Evolutionary conservation across 2,329 filamentous ascomycete species (phyloP), one percentile per base, ranked within the genome.

Genomic region (Diaporthe amygdali): DNA sequence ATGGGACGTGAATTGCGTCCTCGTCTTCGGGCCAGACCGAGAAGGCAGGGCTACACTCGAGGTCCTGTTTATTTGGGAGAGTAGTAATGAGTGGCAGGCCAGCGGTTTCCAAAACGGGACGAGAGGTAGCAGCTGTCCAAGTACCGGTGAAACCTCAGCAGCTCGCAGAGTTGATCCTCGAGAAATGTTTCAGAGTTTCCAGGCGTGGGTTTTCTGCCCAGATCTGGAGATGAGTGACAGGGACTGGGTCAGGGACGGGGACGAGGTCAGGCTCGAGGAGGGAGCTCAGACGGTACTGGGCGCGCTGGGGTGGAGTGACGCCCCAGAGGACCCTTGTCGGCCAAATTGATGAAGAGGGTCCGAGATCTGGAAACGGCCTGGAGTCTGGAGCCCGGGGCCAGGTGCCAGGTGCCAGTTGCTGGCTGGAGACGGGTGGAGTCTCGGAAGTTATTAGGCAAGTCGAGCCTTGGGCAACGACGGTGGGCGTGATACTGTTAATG

Each of bases 11-110:
- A 51, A 51, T 32, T 59, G 44, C 41, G 66, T 30, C 22, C 39
- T 68, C 30, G 66, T 68, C 66, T 68, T 68, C 41, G 66, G 52
- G 46, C 66, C 66, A 56, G 17, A 59, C 52, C 52, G 66, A 64
- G 59, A 64, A 37, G 30, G 44, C 59, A 64, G 59, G 44, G 59
- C 59, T 64, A 64, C 30, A 8, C 7, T 64, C 59, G 59, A 64
- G 59, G 44, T 14, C 7, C 25, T 46, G 39, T 25, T 39, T 30
- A 25, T n/a, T 59, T 51, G 52, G 52, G 15, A 39, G 32, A 51
- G 34, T 30, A 47, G 34, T 22, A 68, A 56, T 47, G 25, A 34
- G 30, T 56, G 25, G 34, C 44, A 49, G 41, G 66, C 30, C 52
- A 41, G 52, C 27, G 59, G 44, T 37, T 68, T 59, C 41, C 66